phyloP scores from a whole-genome alignment of 2,329 filamentous ascomycete species.

The Cladosporium sp. region DNA sequence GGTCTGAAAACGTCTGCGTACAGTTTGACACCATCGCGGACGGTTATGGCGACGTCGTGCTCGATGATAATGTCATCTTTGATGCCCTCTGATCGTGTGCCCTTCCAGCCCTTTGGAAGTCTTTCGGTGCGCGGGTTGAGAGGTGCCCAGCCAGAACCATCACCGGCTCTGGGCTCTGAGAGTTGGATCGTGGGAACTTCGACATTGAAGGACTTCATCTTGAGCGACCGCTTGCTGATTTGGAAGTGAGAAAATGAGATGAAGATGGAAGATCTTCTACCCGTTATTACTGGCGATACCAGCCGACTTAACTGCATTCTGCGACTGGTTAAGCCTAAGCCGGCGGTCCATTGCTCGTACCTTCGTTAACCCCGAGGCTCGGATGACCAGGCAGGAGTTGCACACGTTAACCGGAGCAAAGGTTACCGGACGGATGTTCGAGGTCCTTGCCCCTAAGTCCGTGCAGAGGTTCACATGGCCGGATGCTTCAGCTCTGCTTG shows the following conservation, averaged over 20 bases:
- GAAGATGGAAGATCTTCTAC: not conserved
- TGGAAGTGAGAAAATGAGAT: not conserved
- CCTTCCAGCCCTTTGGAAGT: slow-evolving; percentile 11
- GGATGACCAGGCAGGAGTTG: not conserved
- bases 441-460: not conserved
- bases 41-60: slow-evolving; percentile 4
- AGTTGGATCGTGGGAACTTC: not conserved
- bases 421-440: not conserved
- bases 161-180: not conserved
- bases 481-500: not conserved
- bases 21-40: not conserved
- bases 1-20: slow-evolving; percentile 13
- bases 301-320: not conserved
- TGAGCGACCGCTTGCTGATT: not conserved
- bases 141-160: slow-evolving; percentile 3
- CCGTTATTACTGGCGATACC: not conserved
- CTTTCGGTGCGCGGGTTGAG: slow-evolving; percentile 10
- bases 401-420: not conserved
- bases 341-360: not conserved
- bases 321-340: not conserved
- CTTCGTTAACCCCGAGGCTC: not conserved
- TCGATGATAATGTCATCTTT: slow-evolving; percentile 1
- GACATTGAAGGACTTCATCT: slow-evolving; percentile 8
- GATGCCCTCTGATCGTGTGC: not conserved
- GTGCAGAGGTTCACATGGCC: not conserved